Base-by-base conservation (phyloP, 192 early-diverging fungal genomes). In the Dispira simplex region DNA sequence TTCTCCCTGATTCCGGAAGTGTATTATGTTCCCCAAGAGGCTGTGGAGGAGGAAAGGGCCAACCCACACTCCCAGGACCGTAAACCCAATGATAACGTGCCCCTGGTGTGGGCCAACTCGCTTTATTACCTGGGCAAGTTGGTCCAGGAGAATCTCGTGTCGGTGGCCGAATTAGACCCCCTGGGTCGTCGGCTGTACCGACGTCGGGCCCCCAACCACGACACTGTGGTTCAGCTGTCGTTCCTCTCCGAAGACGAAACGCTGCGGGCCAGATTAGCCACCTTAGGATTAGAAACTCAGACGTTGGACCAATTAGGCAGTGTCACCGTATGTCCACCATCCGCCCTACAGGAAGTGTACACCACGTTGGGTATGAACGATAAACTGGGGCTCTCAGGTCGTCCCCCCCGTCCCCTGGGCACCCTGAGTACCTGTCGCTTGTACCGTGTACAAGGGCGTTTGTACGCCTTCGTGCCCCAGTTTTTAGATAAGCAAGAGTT, bases 401-500 rank as follows among this genome's bases (percentile, higher is more conserved):
- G 90, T 53, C 88, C 88, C 10, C 79, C 82, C 65, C 74, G 88
- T 27, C 87, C 89, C 8, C 76, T 93, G 27, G 90, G 90, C 49
- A 86, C 86, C 0, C 71, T 93, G 23, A 78, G 81, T 63, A 93
- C 90, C 18, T 85, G 81, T 46, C 84, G 86, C 58, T 70, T 93
- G 11, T 93, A 91, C 73, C 81, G 87, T 21, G 87, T 89, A 20
- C 83, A 91, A 65, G 90, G 90, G 0, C 77, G 84, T 18, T 66
- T 93, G 11, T 93, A 91, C 67, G 80, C 87, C 0, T 93, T 93
- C 64, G 81, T 87, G 0, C 90, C 90, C 39, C 82, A 90, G 52
- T 93, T 93, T 66, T 86, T 93, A 85, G 88, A 93, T 64, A 81
- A 76, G 54, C 87, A 88, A 62, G 84, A 91, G 66, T 93, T 88